A percentile compares a stretch with the other conserved stretches of the same genome.
Evolutionary conservation across 2,329 filamentous ascomycete genomes (phyloP).

Genomic region (Septoria linicola): DNA sequence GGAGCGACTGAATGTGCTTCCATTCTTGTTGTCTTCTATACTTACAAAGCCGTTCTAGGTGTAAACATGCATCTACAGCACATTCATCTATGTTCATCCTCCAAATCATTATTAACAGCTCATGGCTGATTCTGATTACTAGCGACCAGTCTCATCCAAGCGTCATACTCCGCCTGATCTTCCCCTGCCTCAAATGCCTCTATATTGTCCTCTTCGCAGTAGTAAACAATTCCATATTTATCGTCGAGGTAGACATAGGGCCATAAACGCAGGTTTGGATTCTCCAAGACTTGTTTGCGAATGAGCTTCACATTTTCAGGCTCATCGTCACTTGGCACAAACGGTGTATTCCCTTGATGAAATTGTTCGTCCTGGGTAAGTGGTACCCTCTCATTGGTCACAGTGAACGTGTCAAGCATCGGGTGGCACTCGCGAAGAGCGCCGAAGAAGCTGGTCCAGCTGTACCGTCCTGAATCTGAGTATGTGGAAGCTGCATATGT

Average conservation of each 20-base stretch:
- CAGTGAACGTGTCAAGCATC: neutral
- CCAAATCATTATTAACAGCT: too few relatives aligned
- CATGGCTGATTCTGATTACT: too few relatives aligned
- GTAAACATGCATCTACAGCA: too few relatives aligned
- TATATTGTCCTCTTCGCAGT: slow-evolving; percentile 2
- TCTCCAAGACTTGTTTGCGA: neutral
- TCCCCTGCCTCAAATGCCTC: slow-evolving; percentile 6
- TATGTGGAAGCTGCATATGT: neutral
- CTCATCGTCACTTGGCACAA: neutral
- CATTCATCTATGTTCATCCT: too few relatives aligned
- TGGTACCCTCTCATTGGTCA: neutral
- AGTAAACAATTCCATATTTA: neutral
- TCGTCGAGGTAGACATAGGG: slow-evolving; percentile 9
- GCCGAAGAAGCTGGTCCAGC: slow-evolving; percentile 4
- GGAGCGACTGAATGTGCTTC: too few relatives aligned
- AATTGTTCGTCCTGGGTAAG: slow-evolving; percentile 3
- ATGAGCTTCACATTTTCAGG: neutral
- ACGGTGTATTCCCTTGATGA: neutral
- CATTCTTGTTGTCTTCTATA: too few relatives aligned
- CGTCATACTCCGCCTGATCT: slow-evolving; percentile 8
- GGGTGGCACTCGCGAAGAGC: neutral
- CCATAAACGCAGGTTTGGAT: slow-evolving; percentile 2
- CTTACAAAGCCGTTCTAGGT: too few relatives aligned
- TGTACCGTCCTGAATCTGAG: neutral
- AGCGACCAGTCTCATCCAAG: neutral